Evolutionary conservation across 352 stramenopile genomes (phyloP), one percentile per base, ranked within the genome.

Genomic region (Elongisporangium senticosum): DNA sequence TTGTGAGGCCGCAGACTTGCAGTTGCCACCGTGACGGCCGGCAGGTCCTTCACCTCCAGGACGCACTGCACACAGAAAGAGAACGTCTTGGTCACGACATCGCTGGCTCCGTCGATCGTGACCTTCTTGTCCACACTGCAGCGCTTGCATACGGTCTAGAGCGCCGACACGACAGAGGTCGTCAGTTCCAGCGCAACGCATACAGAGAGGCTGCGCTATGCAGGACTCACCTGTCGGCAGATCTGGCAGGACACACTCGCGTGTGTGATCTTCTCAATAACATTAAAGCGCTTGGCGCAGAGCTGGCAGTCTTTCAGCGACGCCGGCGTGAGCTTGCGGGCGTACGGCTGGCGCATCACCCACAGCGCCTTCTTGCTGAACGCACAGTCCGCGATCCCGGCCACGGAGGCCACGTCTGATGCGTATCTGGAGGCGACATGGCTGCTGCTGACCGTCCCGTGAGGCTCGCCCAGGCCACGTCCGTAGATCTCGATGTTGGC

Each of bases 61-160:
- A 80, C 58, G 53, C 72, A 80, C 47, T 80, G 63, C 11, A 80
- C 63, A 58, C 72, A 80, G 52, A 80, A 80, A 10, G 75, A 60
- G 62, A 77, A 63, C 5, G 54, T 62, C 56, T 77, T 75, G 43
- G 68, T 56, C 47, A 80, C 61, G 26, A 67, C 67, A 5, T 77
- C 68, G 24, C 43, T 68, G 7, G 68, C 69, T 11, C 75, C 68
- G n/a, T 60, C 59, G 24, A 77, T 58, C 22, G 59, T 69, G 49
- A 80, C 75, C 51, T 73, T 77, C 62, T 77, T 80, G 58, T 66
- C 68, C 24, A 80, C 69, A 0, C 68, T 75, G 53, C 72, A 80
- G 49, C 73, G 77, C 39, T 69, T 62, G 51, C 72, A 80, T 22
- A 71, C 69, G 6, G 55, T 60, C 55, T 60, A 22, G 7, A 43